Evolutionary conservation across 2,329 filamentous ascomycete species (phyloP), one percentile per base, ranked within the genome.

Genomic region (Fragosphaeria purpurea): DNA sequence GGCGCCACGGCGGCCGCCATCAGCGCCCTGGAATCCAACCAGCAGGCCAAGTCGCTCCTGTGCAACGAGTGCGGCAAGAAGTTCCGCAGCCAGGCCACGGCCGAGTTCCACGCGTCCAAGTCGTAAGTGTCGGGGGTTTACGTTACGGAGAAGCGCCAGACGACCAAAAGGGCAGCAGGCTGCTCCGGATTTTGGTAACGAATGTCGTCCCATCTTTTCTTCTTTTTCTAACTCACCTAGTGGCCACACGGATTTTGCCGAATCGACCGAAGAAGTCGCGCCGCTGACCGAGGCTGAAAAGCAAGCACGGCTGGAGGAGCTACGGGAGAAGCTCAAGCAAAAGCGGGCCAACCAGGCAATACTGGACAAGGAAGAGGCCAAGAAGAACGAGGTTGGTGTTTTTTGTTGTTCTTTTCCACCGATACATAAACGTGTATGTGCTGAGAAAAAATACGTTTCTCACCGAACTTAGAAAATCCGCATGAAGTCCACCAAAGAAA

Each of bases 61-160:
- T 98, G 93, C 76, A 93, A 95, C 57, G 91, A 96, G 51, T 98
- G 93, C 63, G 85, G 86, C 63, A 96, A 95, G 76, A 85, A 82
- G 64, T 94, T 98, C 69, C 79, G 87, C 58, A 88, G 81, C 61
- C 80, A 85, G 57, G 82, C 82, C 32, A 80, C 91, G 58, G 93
- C 90, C 8, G 85, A 91, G 61, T 95, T 88, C 65, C 93, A 98
- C 65, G 93, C 89, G 35, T 81, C 81, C 61, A 95, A 95, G 71
- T 91, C 88, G 71, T 84, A 65, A 55, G 77, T 67, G 39, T 35
- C 49, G 6, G 5, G 34, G 22, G 22, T 2, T 22, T 22, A 22
- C 22, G 22, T 22, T 22, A 22, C 22, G 22, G 22, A 3, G 22
- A 22, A 22, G 22, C 22, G 22, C 22, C 22, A 22, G 22, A 22